Evolutionary conservation across 495 filamentous ascomycete genomes (phyloP).

Genomic region (Sordaria brevicollis): DNA sequence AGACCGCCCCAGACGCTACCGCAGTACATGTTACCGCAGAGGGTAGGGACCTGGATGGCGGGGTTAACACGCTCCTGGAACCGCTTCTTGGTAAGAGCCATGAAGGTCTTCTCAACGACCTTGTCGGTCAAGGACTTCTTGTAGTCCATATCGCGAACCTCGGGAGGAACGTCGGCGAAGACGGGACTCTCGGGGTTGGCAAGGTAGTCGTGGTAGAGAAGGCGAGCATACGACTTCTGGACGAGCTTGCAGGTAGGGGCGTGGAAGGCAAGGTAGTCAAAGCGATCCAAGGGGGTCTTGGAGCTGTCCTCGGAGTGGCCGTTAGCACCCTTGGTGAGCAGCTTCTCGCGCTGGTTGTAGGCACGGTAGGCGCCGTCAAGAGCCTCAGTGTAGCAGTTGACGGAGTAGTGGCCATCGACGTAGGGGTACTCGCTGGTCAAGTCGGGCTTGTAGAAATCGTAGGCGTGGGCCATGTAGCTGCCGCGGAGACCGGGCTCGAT

Average conservation of each 20-base stretch:
- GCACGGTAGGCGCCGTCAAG: slow-evolving; percentile 94
- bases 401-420: slow-evolving; percentile 91
- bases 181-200: slow-evolving; percentile 61
- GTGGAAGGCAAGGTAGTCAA: slow-evolving; percentile 95
- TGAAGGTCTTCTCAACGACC: slow-evolving; percentile 89
- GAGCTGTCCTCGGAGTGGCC: slow-evolving; percentile 36
- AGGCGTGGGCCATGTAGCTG: slow-evolving; percentile 87
- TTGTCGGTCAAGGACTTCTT: slow-evolving; percentile 81
- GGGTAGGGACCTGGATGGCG: slow-evolving; percentile 74
- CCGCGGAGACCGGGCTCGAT: slow-evolving; percentile 88
- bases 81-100: slow-evolving; percentile 90
- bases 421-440: slow-evolving; percentile 95
- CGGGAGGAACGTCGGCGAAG: slow-evolving; percentile 79
- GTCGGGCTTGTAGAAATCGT: slow-evolving; percentile 99
- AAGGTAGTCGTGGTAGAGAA: slow-evolving; percentile 96
- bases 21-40: slow-evolving; percentile 99
- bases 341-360: slow-evolving; percentile 76
- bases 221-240: slow-evolving; percentile 84
- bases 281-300: slow-evolving; percentile 75
- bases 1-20: slow-evolving; percentile 88
- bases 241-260: slow-evolving; percentile 97
- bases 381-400: slow-evolving; percentile 91
- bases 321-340: slow-evolving; percentile 46
- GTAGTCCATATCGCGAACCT: slow-evolving; percentile 79
- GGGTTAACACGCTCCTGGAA: slow-evolving; percentile 84